A percentile compares a stretch with the other conserved stretches of the same genome.
These are phyloP conservation scores for Suillus paluster DNA, from an alignment of 768 basidiomycete genomes.

Conservation along the genomic window DNA sequence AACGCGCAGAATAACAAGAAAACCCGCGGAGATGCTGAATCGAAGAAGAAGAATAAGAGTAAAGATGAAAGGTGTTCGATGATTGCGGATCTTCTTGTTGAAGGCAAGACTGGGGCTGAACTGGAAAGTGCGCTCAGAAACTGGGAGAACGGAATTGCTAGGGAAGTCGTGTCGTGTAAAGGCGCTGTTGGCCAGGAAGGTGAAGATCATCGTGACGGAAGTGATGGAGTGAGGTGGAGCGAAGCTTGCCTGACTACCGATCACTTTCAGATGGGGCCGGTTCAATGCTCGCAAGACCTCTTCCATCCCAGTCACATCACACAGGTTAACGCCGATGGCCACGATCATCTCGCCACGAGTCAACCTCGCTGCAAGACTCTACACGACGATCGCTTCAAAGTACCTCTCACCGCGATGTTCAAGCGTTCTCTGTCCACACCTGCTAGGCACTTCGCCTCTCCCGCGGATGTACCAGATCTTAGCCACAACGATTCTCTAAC, in stretches of 20 bases:
- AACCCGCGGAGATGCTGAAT: slow-evolving; percentile 33
- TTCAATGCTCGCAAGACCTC: neutral
- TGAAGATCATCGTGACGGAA: slow-evolving; percentile 17
- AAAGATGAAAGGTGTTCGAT: slow-evolving; percentile 64
- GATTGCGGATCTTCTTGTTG: slow-evolving; percentile 67
- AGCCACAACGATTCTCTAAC: slow-evolving; percentile 28
- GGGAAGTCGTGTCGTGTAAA: slow-evolving; percentile 10
- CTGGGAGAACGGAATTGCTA: slow-evolving; percentile 38
- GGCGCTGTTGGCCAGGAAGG: slow-evolving; percentile 10
- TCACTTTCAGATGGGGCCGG: slow-evolving; percentile 14
- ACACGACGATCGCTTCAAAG: slow-evolving; percentile 40
- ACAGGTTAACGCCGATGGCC: slow-evolving; percentile 7
- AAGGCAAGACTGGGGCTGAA: slow-evolving; percentile 67
- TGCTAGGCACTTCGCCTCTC: slow-evolving; percentile 31
- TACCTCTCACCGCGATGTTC: slow-evolving; percentile 67
- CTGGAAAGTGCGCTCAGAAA: slow-evolving; percentile 64
- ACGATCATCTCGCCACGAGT: slow-evolving; percentile 9
- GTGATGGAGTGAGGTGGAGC: slow-evolving; percentile 25
- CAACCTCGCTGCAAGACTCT: slow-evolving; percentile 34
- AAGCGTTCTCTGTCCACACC: slow-evolving; percentile 67
- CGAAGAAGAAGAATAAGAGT: slow-evolving; percentile 31
- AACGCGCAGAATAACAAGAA: slow-evolving; percentile 31
- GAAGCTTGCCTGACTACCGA: slow-evolving; percentile 21
- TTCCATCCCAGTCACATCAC: neutral
- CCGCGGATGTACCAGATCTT: slow-evolving; percentile 17